Base-by-base conservation (phyloP, 495 filamentous ascomycete species). In the Aspergillus ellipticus region DNA sequence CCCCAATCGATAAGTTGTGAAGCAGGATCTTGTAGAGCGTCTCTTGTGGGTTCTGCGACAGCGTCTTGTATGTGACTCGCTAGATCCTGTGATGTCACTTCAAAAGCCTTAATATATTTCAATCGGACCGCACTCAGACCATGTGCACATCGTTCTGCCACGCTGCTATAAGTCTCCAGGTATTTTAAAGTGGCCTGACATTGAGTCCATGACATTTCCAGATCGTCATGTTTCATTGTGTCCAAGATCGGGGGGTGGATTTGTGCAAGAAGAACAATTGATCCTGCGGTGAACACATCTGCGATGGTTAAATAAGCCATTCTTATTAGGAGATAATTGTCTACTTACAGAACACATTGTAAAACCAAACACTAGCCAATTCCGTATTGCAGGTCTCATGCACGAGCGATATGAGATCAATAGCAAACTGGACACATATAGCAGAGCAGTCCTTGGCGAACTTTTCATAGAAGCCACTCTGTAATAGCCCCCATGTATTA, bases 271-370 rank as follows among this genome's bases (percentile, higher is more conserved):
- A 54, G 24, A 17, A 54, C 22, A 4, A 56, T 28, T 20, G 48
- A 9, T 16, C 46, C 61, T 35, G 61, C 61, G 19, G 53, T 60
- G 13, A 50, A 57, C 1, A 46, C 41, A 49, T 64, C 60, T 63
- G 47, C 15, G 11, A 19, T 0, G 2, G 24, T 28, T 28, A 35
- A 43, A 17, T 37, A 21, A 13, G 5, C 2, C 6, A 37, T 60
- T 11, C 51, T 10, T 19, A 22, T 24, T 24, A 16, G 11, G 29
- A 22, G 1, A 9, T 10, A 22, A 33, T 4, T n/a, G 0, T 39
- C 26, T n/a, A 21, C 53, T 47, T 41, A 63, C 60, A 64, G 33
- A 60, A 64, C 1, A 60, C 39, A 28, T 57, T 60, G 21, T 64
- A 60, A 22, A 54, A 61, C 61, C 61, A 64, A 10, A 52, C 57